Evolutionary conservation across 2,329 filamentous ascomycete genomes (phyloP).

Genomic region (Cadophora sp.): DNA sequence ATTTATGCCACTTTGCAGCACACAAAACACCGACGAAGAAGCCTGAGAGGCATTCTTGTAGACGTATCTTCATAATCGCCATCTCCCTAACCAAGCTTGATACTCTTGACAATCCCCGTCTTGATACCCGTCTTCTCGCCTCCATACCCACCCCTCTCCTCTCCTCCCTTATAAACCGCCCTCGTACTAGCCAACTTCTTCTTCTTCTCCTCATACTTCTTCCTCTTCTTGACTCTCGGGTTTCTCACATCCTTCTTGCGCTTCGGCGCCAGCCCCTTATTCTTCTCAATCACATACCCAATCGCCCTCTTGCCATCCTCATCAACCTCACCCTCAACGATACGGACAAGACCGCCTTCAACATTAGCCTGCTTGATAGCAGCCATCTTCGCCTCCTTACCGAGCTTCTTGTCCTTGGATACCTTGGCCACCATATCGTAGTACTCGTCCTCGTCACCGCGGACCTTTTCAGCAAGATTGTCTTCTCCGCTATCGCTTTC

Average conservation of each 20-base stretch:
- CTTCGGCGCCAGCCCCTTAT: constrained; percentile 90
- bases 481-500: constrained; percentile 52
- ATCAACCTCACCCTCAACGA: constrained; percentile 73
- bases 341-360: constrained; percentile 65
- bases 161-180: constrained; percentile 83
- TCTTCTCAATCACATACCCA: constrained; percentile 94
- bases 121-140: constrained; percentile 97
- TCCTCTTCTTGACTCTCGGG: constrained; percentile 96
- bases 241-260: constrained; percentile 95
- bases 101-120: constrained; percentile 88
- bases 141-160: constrained; percentile 83
- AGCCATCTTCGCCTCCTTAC: constrained; percentile 66
- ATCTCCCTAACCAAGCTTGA: constrained; percentile 65
- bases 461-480: constrained; percentile 49
- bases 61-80: too few species aligned
- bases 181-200: constrained; percentile 94
- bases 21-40: too few species aligned
- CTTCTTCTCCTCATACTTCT: constrained; percentile 95
- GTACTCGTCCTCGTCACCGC: constrained; percentile 71
- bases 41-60: too few species aligned
- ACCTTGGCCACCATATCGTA: constrained; percentile 85
- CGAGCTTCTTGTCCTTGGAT: constrained; percentile 74
- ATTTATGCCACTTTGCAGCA: too few species aligned
- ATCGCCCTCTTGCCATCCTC: constrained; percentile 91
- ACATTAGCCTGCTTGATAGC: constrained; percentile 65